phyloP scores from a whole-genome alignment of 768 basidiomycete genomes.

The Kwoniella heveanensis region DNA sequence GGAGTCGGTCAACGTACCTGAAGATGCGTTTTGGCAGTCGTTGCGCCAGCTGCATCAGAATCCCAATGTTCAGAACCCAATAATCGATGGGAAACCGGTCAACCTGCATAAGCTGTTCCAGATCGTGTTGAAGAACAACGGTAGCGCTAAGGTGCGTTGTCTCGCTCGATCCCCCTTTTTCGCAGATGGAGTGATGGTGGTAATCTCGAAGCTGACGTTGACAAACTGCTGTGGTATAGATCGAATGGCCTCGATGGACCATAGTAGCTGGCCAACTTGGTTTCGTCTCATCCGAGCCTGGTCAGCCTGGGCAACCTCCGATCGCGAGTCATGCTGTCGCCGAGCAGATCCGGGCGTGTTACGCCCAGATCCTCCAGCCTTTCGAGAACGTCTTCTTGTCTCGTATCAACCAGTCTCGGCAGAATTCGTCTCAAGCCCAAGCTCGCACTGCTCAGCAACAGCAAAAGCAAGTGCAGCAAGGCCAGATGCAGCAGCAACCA shows the following conservation, averaged over 20 bases:
- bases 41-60: conserved; percentile 20
- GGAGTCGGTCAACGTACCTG: conserved; percentile 22
- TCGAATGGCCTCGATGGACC: conserved; percentile 28
- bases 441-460: conserved; percentile 9
- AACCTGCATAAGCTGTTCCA: conserved; percentile 37
- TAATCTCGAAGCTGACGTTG: no score
- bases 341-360: conserved; percentile 26
- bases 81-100: conserved; percentile 31
- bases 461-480: conserved; percentile 21
- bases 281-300: conserved; percentile 19
- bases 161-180: no score
- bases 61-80: conserved; percentile 25
- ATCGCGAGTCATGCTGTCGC: conserved; percentile 25
- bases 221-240: no score
- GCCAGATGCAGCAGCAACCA: conserved; percentile 21
- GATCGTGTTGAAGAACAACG: conserved; percentile 41
- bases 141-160: conserved; percentile 35
- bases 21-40: conserved; percentile 20
- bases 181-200: no score
- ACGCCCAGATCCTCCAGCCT: conserved; percentile 22
- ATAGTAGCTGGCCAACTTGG: conserved; percentile 34
- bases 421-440: conserved; percentile 15
- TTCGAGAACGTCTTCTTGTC: conserved; percentile 38
- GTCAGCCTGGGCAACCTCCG: conserved; percentile 21
- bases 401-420: conserved; percentile 17